Base-by-base conservation (phyloP, 2,329 filamentous ascomycete genomes). In the Blastomyces parvus region DNA sequence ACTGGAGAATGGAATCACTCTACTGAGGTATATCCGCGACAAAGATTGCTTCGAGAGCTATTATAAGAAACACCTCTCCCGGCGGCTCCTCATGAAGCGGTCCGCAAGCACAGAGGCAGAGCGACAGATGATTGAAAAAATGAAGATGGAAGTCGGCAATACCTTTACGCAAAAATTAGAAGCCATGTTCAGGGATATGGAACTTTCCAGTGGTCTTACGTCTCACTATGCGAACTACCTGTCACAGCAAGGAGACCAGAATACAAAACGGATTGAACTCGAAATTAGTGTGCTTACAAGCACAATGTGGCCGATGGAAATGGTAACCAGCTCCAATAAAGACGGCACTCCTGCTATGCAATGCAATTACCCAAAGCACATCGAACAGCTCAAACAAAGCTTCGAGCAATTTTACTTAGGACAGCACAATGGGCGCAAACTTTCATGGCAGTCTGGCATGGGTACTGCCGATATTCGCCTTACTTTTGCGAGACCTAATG, bases 131-230 rank as follows among this genome's bases (percentile, higher is more conserved):
- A 94, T 99, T 61, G 88, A 88, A 0, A 89, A 93, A 67, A 97
- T 99, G 91, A 97, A 97, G 82, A 86, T 94, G 72, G 93, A 97
- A 74, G 86, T 97, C 61, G 94, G 94, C 48, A 96, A 95, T 74
- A 88, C 91, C 68, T 97, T 97, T 74, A 97, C 94, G 0, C 81
- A 86, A 71, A 96, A 95, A 73, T 85, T 99, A 55, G 94, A 99
- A 73, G 89, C 91, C 67, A 97, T 99, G 91, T 97, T 99, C 80
- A 92, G 91, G 76, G 94, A 99, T 71, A 92, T 97, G 84, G 86
- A 88, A 19, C 86, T 92, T 14, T 97, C 92, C 0, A 86, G 88
- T 62, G 93, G 96, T 67, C 82, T 97, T 33, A 91, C 89, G 0
- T 78, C 85, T 14, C 86, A 84, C 63, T 97, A 95, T 78, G 88